A percentile compares a stretch with the other conserved stretches of the same genome.
Evolutionary conservation across 192 early-diverging fungal genomes (phyloP).

Genomic region (Phycomyces nitens): DNA sequence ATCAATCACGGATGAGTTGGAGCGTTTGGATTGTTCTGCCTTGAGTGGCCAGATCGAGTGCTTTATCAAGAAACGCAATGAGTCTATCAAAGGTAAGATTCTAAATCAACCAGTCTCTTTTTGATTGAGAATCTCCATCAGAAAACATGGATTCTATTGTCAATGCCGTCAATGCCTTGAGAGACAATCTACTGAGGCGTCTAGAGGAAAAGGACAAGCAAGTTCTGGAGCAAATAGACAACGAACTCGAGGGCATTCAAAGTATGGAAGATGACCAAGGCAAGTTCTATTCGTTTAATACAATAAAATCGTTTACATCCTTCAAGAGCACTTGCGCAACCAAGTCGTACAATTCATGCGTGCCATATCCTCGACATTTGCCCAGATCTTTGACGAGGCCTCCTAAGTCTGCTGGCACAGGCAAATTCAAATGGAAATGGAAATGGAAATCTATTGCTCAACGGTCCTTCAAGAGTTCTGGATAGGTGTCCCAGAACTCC

Average conservation of each 20-base stretch:
- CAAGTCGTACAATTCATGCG: neutral
- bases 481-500: slow-evolving; percentile 64
- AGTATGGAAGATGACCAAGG: neutral
- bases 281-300: neutral
- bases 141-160: neutral
- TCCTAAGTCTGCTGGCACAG: neutral
- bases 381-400: neutral
- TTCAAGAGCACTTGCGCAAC: neutral
- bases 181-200: neutral
- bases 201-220: neutral
- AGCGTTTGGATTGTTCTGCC: neutral
- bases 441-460: neutral
- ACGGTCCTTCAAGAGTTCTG: slow-evolving; percentile 20
- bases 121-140: neutral
- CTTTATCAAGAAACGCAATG: neutral
- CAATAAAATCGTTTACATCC: neutral
- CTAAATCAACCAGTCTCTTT: too few relatives aligned
- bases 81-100: neutral
- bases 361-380: neutral
- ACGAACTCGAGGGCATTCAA: neutral
- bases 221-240: neutral
- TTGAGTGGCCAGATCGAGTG: neutral
- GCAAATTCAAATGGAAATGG: neutral
- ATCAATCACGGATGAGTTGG: neutral
- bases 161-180: neutral